These are phyloP conservation scores for Hibiscus trionum DNA, from an alignment of 345 rosid species.

Conservation along the genomic window DNA sequence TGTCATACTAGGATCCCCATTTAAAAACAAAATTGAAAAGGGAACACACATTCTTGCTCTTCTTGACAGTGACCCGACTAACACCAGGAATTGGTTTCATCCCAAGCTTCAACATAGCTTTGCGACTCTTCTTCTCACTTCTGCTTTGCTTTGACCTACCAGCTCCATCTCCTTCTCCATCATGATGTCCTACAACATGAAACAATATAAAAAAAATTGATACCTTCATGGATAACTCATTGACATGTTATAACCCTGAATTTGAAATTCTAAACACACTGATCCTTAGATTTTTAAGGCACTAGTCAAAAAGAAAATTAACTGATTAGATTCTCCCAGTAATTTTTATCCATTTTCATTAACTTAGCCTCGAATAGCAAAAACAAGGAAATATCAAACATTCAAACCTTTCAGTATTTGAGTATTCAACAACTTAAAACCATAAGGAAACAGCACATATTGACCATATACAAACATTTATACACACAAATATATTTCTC, in stretches of 20 bases:
- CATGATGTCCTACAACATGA: neutral
- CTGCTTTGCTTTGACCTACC: slow-evolving; percentile 77
- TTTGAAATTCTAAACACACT: neutral
- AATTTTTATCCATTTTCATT: too few species aligned
- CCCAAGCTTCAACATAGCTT: slow-evolving; percentile 86
- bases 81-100: slow-evolving; percentile 78
- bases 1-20: neutral
- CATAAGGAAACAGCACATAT: neutral
- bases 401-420: neutral
- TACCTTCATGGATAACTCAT: neutral
- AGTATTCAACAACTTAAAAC: neutral
- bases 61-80: slow-evolving; percentile 74
- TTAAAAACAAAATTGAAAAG: neutral
- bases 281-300: neutral
- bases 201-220: neutral
- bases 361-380: neutral
- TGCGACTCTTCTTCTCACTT: slow-evolving; percentile 86
- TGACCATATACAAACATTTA: neutral
- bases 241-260: neutral
- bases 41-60: slow-evolving; percentile 67
- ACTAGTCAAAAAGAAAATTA: neutral
- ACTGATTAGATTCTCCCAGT: too few species aligned
- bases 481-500: neutral
- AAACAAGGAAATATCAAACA: neutral
- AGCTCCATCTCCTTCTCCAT: slow-evolving; percentile 47